Base-by-base conservation (phyloP, 1,284 basidiomycete species). In the Cryptococcus sp. region DNA sequence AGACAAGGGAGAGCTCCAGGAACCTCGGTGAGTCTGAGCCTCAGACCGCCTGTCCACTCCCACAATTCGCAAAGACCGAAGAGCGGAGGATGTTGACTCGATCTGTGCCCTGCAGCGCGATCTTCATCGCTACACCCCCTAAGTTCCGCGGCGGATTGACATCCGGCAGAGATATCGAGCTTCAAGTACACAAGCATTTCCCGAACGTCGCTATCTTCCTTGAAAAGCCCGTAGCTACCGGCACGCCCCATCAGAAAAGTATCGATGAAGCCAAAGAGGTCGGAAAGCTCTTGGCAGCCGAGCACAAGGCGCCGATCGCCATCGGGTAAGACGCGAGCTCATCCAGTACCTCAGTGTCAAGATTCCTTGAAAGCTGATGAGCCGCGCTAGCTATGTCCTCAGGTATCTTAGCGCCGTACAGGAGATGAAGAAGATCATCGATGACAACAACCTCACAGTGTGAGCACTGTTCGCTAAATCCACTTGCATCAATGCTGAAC, bases 81-180 rank as follows among this genome's bases (percentile, higher is more conserved):
- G 27, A 22, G 5, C 15, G 16, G 20, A 16, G 15, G 20, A 16
- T 19, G 25, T 16, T 41, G 15, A 52, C 39, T 19, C 22, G 30
- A 20, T 22, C 23, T 17, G 13, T 52, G 27, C 54, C 6, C 22
- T 19, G 16, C 64, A 82, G 81, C 50, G 92, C 91, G 6, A 84
- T 96, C 75, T 86, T 96, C 76, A 85, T 97, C 64, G 94, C 93
- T 52, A 89, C 87, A 47, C 93, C 94, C 22, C 92, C 94, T 39
- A 89, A 90, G 83, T 97, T 88, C 84, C 87, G 94, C 61, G 92
- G 92, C 49, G 85, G 86, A 41, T 82, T 84, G 41, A 79, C 84
- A 64, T 79, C 85, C 20, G 88, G 88, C 51, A 86, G 88, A 59
- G 90, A 97, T 76, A 83, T 98, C 65, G 94, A 98, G 80, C 80